A percentile compares a stretch with the other conserved stretches of the same genome.
Evolutionary conservation across 2,329 filamentous ascomycete genomes (phyloP).

Genomic region (Talaromyces sp.): DNA sequence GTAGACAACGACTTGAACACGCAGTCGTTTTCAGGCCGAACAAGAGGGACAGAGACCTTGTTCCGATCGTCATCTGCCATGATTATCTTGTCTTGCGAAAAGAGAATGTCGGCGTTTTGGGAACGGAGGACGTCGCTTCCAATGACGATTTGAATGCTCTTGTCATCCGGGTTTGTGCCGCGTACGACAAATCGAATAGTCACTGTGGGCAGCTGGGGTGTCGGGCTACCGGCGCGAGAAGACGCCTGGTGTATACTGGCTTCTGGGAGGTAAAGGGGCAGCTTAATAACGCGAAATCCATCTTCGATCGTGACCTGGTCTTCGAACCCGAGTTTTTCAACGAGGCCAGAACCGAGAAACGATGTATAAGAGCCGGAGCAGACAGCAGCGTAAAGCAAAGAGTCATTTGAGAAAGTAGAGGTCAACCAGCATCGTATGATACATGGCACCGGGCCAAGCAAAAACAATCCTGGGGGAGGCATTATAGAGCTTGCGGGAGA

Average conservation of each 20-base stretch:
- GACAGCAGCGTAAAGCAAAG: constrained; percentile 82
- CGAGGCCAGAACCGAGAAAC: constrained; percentile 67
- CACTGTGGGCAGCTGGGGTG: constrained; percentile 75
- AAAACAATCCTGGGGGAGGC: constrained; percentile 76
- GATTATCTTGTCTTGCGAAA: constrained; percentile 86
- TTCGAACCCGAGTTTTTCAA: constrained; percentile 67
- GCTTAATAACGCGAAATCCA: constrained; percentile 62
- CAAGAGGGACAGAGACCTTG: constrained; percentile 84
- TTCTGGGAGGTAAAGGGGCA: constrained; percentile 85
- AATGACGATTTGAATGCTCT: constrained; percentile 74
- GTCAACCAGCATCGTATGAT: constrained; percentile 96
- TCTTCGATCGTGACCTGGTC: constrained; percentile 63
- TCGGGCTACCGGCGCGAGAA: constrained; percentile 66
- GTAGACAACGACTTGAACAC: constrained; percentile 74
- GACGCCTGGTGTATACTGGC: constrained; percentile 71
- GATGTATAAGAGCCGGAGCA: constrained; percentile 91
- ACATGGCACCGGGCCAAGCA: constrained; percentile 82
- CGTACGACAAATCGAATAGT: constrained; percentile 72
- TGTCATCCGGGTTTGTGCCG: constrained; percentile 44
- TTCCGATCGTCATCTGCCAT: constrained; percentile 81
- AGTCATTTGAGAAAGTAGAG: constrained; percentile 80
- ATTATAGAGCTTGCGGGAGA: constrained; percentile 56
- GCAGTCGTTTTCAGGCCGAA: constrained; percentile 80
- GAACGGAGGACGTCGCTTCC: constrained; percentile 82
- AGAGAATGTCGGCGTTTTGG: constrained; percentile 83